Base-by-base conservation (phyloP, 257 asterid species). In the Buddleja alternifolia region DNA sequence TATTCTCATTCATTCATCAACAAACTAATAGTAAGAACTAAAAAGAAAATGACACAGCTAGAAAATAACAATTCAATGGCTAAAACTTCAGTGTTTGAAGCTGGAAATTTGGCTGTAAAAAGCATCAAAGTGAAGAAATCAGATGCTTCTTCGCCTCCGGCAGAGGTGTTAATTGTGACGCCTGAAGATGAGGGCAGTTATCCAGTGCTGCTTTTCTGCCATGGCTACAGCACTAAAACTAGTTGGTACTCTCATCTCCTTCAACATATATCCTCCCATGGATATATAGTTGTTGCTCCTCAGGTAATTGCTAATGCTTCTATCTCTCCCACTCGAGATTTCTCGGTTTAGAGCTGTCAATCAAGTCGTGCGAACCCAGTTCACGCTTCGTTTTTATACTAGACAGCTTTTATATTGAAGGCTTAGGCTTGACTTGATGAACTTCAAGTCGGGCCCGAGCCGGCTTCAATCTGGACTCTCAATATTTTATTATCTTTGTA, bases 261-360 rank as follows among this genome's bases (percentile, higher is more conserved):
- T 1, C 70, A 75, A 6, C 94, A 87, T 67, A 73, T 89, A 34
- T 80, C 95, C 20, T 85, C 96, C 67, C 95, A 87, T 70, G 88
- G 87, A 70, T 89, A 76, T 64, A 81, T 87, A 39, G 39, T 83
- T 19, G 80, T 82, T 24, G 92, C 90, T 40, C 95, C 96, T 60
- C 82, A 83, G 95, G 90, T 88, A n/a, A n/a, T n/a, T n/a, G n/a
- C n/a, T 34, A 4, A 50, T 52, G 17, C 6, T 48, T 9, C 5
- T 16, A 1, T 10, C 24, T 25, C 1, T 17, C 37, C n/a, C n/a
- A n/a, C n/a, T n/a, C n/a, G n/a, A n/a, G n/a, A n/a, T n/a, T n/a
- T n/a, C n/a, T n/a, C n/a, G n/a, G n/a, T n/a, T n/a, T n/a, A n/a
- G n/a, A n/a, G n/a, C n/a, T n/a, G n/a, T n/a, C n/a, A n/a, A n/a